Conservation (phyloP, 306 rosid genomes). For the Fragaria nilgerrensis region DNA sequence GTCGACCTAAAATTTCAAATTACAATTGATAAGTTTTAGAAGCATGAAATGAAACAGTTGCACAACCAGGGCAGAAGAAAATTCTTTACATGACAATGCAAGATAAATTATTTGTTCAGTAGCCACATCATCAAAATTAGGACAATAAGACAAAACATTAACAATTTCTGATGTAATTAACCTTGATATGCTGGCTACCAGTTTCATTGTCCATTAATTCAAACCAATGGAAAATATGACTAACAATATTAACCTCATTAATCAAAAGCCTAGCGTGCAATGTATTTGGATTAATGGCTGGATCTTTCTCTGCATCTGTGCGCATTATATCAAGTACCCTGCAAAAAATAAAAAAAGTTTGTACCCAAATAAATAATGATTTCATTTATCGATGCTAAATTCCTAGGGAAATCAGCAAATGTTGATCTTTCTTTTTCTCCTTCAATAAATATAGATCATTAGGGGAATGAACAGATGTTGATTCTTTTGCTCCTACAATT, state of each 20-base stretch:
- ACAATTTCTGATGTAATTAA: not conserved
- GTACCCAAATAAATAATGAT: not conserved
- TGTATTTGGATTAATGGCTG: constrained; percentile 59
- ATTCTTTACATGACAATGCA: not conserved
- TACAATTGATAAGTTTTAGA: not conserved
- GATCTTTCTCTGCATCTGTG: constrained; percentile 70
- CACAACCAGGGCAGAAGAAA: constrained; percentile 4
- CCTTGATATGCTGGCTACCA: not conserved
- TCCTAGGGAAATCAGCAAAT: not conserved
- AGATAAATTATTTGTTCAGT: constrained; percentile 6
- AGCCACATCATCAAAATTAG: constrained; percentile 13
- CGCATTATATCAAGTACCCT: constrained; percentile 91
- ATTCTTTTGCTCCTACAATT: not conserved
- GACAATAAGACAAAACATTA: constrained; percentile 10
- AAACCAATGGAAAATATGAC: constrained; percentile 11
- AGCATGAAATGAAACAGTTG: not conserved
- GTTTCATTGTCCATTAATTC: constrained; percentile 6
- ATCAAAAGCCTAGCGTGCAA: constrained; percentile 67
- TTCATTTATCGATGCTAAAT: not conserved
- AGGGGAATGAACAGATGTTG: not conserved
- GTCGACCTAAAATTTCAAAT: constrained; percentile 61
- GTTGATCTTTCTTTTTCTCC: not conserved
- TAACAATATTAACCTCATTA: constrained; percentile 55
- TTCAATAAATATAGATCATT: not conserved
- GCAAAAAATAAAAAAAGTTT: constrained; percentile 31